phyloP scores from a whole-genome alignment of 192 early-diverging fungal genomes.

The Oehlia diaphana region DNA sequence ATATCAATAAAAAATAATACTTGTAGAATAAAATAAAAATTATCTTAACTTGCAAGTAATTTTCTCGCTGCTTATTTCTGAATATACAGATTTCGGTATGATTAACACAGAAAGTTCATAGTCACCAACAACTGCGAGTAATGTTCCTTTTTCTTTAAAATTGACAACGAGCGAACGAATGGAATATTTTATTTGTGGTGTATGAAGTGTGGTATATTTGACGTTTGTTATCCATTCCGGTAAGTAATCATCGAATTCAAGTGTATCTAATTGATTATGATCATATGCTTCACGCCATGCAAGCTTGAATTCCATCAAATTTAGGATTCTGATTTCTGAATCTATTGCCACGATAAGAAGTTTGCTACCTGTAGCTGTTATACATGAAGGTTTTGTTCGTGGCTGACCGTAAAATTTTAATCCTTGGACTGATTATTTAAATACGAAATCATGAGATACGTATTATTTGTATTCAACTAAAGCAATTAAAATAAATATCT shows the following conservation, averaged over 20 bases:
- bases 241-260: not conserved
- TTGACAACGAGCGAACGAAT: slow-evolving; percentile 57
- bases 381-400: slow-evolving; percentile 20
- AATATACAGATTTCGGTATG: slow-evolving; percentile 52
- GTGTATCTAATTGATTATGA: not conserved
- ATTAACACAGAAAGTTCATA: slow-evolving; percentile 59
- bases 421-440: not conserved
- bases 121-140: slow-evolving; percentile 61
- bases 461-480: not conserved
- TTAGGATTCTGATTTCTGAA: slow-evolving; percentile 17
- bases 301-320: slow-evolving; percentile 20
- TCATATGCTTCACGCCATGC: slow-evolving; percentile 3
- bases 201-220: slow-evolving; percentile 29
- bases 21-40: not conserved
- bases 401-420: not conserved
- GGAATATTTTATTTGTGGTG: slow-evolving; percentile 55
- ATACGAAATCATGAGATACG: not conserved
- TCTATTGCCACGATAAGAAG: slow-evolving; percentile 20
- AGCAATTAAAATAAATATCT: not conserved
- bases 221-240: slow-evolving; percentile 11
- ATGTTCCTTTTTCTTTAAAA: slow-evolving; percentile 47
- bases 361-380: not conserved
- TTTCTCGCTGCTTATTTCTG: slow-evolving; percentile 35
- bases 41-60: slow-evolving; percentile 28
- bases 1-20: not conserved